Conservation (phyloP, 352 stramenopile genomes). For the Achlya hypogyna region DNA sequence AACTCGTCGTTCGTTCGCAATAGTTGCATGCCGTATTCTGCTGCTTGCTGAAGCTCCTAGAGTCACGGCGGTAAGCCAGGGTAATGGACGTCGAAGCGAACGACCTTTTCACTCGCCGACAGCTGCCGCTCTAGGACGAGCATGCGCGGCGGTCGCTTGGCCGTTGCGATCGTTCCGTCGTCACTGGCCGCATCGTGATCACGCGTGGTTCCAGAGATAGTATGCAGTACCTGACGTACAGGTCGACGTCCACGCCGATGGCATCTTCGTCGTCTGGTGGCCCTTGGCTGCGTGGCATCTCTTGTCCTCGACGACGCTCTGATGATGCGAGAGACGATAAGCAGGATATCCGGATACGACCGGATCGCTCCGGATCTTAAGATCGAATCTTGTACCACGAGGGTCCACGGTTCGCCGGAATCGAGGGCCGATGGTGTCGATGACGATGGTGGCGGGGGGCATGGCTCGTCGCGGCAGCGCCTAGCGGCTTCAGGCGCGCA, state of each 20-base stretch:
- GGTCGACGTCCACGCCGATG: background rate
- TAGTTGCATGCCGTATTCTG: slow-evolving; percentile 66
- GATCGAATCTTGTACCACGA: background rate
- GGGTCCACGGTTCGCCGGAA: no score
- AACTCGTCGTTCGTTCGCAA: slow-evolving; percentile 73
- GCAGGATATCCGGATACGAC: background rate
- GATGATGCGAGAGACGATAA: background rate
- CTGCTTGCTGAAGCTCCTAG: slow-evolving; percentile 65
- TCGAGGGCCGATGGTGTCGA: no score
- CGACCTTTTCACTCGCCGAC: background rate
- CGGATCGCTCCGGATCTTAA: background rate
- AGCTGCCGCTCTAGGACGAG: background rate
- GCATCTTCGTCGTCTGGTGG: background rate
- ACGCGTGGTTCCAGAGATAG: background rate
- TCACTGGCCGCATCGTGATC: background rate
- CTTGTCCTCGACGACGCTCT: background rate
- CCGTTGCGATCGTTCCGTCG: background rate
- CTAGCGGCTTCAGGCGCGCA: no score
- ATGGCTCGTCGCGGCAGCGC: no score
- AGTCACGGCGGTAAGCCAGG: background rate
- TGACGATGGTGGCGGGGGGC: no score
- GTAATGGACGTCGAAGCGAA: background rate
- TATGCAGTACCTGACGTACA: background rate
- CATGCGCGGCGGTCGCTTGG: background rate
- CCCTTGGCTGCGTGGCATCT: background rate